Base-by-base conservation (phyloP, 371 early-diverging fungal species). In the Mucor ambiguus region DNA sequence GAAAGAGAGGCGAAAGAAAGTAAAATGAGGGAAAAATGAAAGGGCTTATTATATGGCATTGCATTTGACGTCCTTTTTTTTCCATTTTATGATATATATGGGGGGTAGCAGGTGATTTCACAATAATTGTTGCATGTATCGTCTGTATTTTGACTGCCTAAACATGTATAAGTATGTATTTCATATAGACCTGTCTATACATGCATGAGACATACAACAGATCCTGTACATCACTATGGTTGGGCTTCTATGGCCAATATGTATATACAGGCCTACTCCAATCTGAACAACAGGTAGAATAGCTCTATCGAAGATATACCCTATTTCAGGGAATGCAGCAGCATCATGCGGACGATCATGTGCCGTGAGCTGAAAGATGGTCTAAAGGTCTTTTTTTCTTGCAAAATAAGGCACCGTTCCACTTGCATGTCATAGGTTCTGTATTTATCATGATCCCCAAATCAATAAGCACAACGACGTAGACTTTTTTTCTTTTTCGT, bases 271-370 rank as follows among this genome's bases (percentile, higher is more conserved):
- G 37, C 37, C 11, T 37, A 12, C 16, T 37, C 14, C 14, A 37
- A 33, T 33, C 33, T 33, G 33, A 30, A 30, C 30, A 30, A 30
- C 30, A 30, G 30, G 35, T 33, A 33, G 35, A 44, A 12, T 20
- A 58, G 32, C n/a, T 30, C 16, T 2, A 32, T 14, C n/a, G 29
- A 30, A 26, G n/a, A 28, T 7, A 8, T 14, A 38, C 16, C 46
- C 22, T 52, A 28, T 52, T 48, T 12, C 24, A 61, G 18, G 7
- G 22, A 61, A 61, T 49, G 52, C 33, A 56, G 52, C 33, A 56
- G 7, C 35, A 61, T 61, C 61, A 61, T 61, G 46, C 61, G 61
- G 61, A 32, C 52, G 10, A 46, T 61, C 61, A 61, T 49, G 61
- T 61, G 61, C 12, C 26, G 24, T 52, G 28, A 2, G 16, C 52